Conservation (phyloP, 352 stramenopile genomes). For the Thraustochytrium sp. region DNA sequence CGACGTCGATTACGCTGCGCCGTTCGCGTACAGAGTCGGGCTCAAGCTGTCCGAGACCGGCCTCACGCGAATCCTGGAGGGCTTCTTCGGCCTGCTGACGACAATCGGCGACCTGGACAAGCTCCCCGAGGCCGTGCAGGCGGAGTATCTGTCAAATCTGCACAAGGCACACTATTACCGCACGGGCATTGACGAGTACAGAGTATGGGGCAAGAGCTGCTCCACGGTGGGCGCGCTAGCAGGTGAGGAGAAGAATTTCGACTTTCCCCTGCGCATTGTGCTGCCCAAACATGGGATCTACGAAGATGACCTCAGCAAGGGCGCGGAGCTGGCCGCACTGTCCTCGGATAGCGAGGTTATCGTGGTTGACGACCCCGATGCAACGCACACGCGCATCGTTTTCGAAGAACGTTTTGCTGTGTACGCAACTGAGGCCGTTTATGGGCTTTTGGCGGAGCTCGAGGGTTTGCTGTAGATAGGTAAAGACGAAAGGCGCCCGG, state of each 20-base stretch:
- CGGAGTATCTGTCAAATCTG: not conserved
- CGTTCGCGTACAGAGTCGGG: not conserved
- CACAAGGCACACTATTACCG: not conserved
- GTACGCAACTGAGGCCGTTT: not conserved
- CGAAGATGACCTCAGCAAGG: not conserved
- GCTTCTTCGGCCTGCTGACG: not conserved
- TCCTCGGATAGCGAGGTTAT: not conserved
- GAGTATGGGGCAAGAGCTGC: not conserved
- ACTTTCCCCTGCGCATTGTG: not conserved
- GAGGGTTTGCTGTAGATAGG: too few species aligned
- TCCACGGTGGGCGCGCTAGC: not conserved
- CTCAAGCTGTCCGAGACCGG: not conserved
- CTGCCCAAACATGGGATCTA: not conserved
- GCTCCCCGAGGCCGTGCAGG: not conserved
- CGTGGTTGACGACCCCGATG: not conserved
- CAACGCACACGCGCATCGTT: not conserved
- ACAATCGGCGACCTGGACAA: not conserved
- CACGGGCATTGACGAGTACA: not conserved
- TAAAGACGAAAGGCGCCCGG: not conserved
- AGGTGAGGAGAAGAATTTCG: not conserved
- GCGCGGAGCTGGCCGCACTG: conserved; percentile 3
- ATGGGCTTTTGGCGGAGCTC: not conserved
- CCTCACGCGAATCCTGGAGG: not conserved
- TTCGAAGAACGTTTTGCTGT: not conserved
- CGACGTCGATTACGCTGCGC: not conserved